Conservation (phyloP, 1,139 yeast species). For the Hansenula anomala region DNA sequence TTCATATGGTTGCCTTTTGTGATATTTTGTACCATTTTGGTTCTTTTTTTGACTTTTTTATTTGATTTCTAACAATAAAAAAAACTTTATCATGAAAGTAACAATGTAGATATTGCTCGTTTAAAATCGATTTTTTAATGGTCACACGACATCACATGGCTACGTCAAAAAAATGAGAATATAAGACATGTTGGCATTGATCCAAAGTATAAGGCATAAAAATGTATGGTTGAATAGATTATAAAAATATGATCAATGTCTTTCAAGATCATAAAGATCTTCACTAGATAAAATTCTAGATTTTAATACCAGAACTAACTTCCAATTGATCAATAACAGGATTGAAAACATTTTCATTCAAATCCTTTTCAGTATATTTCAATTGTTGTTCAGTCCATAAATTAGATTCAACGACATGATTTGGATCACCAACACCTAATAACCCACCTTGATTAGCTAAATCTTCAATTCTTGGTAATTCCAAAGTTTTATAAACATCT, state of each 20-base stretch:
- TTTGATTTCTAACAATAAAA: too few relatives aligned
- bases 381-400: conserved; percentile 88
- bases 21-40: too few relatives aligned
- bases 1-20: too few relatives aligned
- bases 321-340: conserved; percentile 58
- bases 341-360: conserved; percentile 60
- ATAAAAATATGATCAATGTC: not conserved
- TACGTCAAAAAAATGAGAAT: too few relatives aligned
- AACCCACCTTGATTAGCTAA: conserved; percentile 82
- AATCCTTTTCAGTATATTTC: conserved; percentile 50
- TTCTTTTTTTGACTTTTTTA: too few relatives aligned
- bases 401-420: conserved; percentile 38
- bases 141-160: too few relatives aligned
- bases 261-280: not conserved
- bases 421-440: conserved; percentile 75
- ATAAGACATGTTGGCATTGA: too few relatives aligned
- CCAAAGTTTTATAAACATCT: conserved; percentile 70
- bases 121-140: too few relatives aligned
- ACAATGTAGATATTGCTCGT: too few relatives aligned
- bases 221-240: not conserved
- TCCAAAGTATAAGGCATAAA: not conserved
- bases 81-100: too few relatives aligned
- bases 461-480: conserved; percentile 68
- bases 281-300: conserved; percentile 2
- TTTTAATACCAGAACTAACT: conserved; percentile 61